phyloP scores from a whole-genome alignment of 2,329 filamentous ascomycete genomes.

The Aspergillus texensis region DNA sequence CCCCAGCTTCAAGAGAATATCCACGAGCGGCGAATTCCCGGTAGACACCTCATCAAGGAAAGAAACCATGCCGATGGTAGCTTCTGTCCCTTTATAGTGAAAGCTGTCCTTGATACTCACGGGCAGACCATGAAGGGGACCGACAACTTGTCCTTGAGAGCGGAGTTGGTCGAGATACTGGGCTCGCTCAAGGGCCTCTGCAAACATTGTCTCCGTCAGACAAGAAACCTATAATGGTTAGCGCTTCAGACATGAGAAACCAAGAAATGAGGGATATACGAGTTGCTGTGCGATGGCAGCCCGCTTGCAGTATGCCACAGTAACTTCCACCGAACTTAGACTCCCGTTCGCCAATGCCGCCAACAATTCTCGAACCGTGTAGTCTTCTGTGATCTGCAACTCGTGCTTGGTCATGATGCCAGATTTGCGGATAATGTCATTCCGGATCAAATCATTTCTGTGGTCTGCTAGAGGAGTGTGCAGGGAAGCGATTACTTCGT shows the following conservation, averaged over 20 bases:
- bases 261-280: constrained; percentile 20
- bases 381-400: constrained; percentile 51
- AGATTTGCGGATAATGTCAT: constrained; percentile 19
- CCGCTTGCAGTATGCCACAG: constrained; percentile 49
- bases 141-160: constrained; percentile 26
- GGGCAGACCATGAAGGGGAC: constrained; percentile 36
- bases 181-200: constrained; percentile 27
- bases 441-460: constrained; percentile 21
- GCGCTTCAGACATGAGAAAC: too few species aligned
- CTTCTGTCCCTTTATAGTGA: constrained; percentile 20
- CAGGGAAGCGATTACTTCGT: constrained; percentile 12
- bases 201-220: constrained; percentile 34
- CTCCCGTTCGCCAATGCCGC: constrained; percentile 26
- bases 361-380: constrained; percentile 39
- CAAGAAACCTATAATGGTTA: constrained; percentile 24
- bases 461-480: constrained; percentile 16
- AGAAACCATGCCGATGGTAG: constrained; percentile 21
- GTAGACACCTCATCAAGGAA: constrained; percentile 19
- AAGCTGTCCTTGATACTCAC: constrained; percentile 43
- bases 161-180: constrained; percentile 28
- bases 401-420: constrained; percentile 53
- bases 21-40: constrained; percentile 22
- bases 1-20: constrained; percentile 23
- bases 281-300: constrained; percentile 38
- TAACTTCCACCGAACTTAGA: constrained; percentile 45